phyloP scores from a whole-genome alignment of 495 filamentous ascomycete species.

The Talaromyces stipitatus region DNA sequence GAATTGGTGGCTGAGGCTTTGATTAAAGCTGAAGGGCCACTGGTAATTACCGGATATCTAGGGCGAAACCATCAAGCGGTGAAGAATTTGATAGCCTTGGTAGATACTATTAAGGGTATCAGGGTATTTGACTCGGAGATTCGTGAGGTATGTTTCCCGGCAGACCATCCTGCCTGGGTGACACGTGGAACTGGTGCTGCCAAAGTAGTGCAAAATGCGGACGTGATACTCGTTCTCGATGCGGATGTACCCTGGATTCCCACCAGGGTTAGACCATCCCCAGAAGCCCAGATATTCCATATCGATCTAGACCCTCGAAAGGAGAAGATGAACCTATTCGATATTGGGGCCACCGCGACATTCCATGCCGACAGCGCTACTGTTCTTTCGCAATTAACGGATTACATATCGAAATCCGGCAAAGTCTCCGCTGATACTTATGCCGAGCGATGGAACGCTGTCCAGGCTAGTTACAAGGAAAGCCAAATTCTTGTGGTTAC shows the following conservation, averaged over 20 bases:
- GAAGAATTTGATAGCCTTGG: slow-evolving; percentile 13
- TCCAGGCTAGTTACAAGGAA: slow-evolving; percentile 5
- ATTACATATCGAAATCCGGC: slow-evolving; percentile 7
- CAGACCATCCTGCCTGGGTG: slow-evolving; percentile 15
- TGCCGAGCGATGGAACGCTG: slow-evolving; percentile 2
- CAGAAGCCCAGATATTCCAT: slow-evolving; percentile 16
- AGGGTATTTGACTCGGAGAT: slow-evolving; percentile 15
- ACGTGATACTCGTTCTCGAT: slow-evolving; percentile 20
- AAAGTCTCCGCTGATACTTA: background rate
- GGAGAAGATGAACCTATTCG: slow-evolving; percentile 17
- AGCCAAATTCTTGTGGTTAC: slow-evolving; percentile 9
- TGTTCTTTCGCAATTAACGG: slow-evolving; percentile 11
- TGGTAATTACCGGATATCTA: slow-evolving; percentile 19
- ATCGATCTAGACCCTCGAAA: slow-evolving; percentile 24
- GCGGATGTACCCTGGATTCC: slow-evolving; percentile 26
- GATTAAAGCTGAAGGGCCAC: slow-evolving; percentile 14
- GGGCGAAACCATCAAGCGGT: slow-evolving; percentile 19
- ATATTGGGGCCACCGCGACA: slow-evolving; percentile 11
- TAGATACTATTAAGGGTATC: slow-evolving; percentile 13
- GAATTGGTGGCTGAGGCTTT: slow-evolving; percentile 13
- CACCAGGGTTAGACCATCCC: slow-evolving; percentile 11
- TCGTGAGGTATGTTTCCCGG: slow-evolving; percentile 17
- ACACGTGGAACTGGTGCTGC: slow-evolving; percentile 14
- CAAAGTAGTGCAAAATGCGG: slow-evolving; percentile 12
- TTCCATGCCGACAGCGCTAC: slow-evolving; percentile 13